Evolutionary conservation across 2,329 filamentous ascomycete species (phyloP).

Genomic region (Metarhizium sp.): DNA sequence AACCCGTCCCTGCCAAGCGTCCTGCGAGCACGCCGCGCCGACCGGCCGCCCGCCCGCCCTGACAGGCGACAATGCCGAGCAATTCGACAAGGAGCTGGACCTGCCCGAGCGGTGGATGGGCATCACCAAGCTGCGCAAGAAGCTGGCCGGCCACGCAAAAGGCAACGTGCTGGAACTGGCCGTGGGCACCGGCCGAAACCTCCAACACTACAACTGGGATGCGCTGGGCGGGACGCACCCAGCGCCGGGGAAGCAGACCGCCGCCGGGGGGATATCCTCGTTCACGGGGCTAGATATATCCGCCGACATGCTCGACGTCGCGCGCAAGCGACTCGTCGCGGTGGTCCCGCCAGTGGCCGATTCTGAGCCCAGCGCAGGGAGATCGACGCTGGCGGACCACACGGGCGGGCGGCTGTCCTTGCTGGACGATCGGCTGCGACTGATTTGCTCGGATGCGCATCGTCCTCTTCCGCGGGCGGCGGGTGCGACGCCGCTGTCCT

Average conservation of each 20-base stretch:
- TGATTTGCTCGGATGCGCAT: constrained; percentile 40
- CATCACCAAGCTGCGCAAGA: constrained; percentile 39
- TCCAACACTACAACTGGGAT: constrained; percentile 50
- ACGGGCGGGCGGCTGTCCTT: constrained; percentile 29
- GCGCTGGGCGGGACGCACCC: constrained; percentile 18
- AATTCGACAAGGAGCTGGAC: constrained; percentile 51
- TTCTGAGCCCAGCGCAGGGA: constrained; percentile 21
- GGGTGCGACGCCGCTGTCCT: constrained; percentile 15
- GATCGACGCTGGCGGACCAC: constrained; percentile 23
- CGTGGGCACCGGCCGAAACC: constrained; percentile 53
- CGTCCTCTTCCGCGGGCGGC: constrained; percentile 29
- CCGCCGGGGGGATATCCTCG: constrained; percentile 30
- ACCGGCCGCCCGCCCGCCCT: constrained; percentile 41
- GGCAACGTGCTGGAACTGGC: constrained; percentile 55
- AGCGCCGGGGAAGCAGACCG: background rate
- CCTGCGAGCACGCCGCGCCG: constrained; percentile 27
- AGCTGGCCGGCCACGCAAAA: constrained; percentile 35
- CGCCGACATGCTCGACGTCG: constrained; percentile 49
- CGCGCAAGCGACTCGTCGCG: constrained; percentile 40
- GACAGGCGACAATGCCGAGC: constrained; percentile 35
- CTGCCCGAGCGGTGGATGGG: constrained; percentile 48
- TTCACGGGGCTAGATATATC: constrained; percentile 57
- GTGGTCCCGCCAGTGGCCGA: constrained; percentile 29
- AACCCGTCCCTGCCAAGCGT: constrained; percentile 11
- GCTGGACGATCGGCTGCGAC: constrained; percentile 32